A percentile compares a stretch with the other conserved stretches of the same genome.
These are phyloP conservation scores for Sodiomyces alkalinus DNA, from an alignment of 2,329 filamentous ascomycete species.

Conservation along the genomic window DNA sequence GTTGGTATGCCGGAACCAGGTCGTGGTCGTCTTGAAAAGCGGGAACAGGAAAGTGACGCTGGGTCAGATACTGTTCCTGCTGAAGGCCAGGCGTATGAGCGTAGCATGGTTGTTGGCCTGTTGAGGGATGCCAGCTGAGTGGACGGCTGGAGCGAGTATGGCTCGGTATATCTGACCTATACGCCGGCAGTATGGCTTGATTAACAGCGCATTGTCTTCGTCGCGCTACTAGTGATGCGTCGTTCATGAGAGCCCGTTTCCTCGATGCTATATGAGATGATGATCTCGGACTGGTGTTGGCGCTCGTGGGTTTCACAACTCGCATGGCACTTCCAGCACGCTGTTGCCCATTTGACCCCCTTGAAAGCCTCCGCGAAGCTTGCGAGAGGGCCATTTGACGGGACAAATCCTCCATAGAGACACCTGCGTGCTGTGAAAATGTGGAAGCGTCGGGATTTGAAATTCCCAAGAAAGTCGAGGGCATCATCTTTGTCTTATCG, in stretches of 20 bases:
- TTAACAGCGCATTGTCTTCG: constrained; percentile 32
- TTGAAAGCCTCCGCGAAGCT: constrained; percentile 30
- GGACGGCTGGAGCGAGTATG: constrained; percentile 36
- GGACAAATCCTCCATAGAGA: constrained; percentile 34
- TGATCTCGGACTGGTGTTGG: constrained; percentile 52
- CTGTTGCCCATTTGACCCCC: constrained; percentile 33
- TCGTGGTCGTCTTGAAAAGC: constrained; percentile 29
- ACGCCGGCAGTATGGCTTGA: too few relatives aligned
- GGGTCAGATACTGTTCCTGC: constrained; percentile 23
- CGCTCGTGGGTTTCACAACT: constrained; percentile 49
- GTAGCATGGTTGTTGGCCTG: constrained; percentile 23
- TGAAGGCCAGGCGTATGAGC: constrained; percentile 17
- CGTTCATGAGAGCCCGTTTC: constrained; percentile 41
- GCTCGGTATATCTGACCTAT: constrained; percentile 13
- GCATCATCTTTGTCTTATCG: constrained; percentile 16
- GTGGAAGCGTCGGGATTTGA: too few relatives aligned
- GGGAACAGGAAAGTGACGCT: constrained; percentile 20
- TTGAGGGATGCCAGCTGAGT: constrained; percentile 62
- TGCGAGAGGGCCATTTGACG: constrained; percentile 34
- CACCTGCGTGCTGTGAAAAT: constrained; percentile 15
- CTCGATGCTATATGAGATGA: constrained; percentile 30
- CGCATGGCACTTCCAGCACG: constrained; percentile 25
- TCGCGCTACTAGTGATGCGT: constrained; percentile 24
- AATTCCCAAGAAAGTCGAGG: too few relatives aligned
- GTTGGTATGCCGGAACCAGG: constrained; percentile 21